Evolutionary conservation across 306 rosid genomes (phyloP), one percentile per base, ranked within the genome.

Genomic region (Casuarina cunninghamiana): DNA sequence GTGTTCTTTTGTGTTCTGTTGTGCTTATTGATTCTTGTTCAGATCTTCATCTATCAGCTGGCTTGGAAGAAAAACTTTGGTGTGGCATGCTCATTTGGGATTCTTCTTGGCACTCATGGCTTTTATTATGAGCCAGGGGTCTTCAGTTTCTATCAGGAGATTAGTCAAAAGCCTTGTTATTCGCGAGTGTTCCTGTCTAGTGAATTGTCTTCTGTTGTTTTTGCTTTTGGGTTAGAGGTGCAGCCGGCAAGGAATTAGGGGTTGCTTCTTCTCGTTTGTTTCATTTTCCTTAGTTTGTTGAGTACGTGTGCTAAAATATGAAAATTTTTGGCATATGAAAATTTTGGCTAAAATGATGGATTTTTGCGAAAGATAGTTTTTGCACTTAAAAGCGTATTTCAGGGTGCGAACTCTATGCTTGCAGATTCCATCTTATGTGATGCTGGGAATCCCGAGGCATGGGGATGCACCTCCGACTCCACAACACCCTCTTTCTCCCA

Each of bases 371-470:
- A 15, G 6, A 41, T 35, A 41, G 50, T 67, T 67, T 41, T 49
- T 42, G 71, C 44, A 17, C 48, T 67, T 67, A 2, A 54, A 53
- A 41, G 41, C 13, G 9, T 41, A 67, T 41, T 67, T 67, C 50
- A 41, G 5, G 71, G 9, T 41, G 35, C 17, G 35, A 26, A 2
- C 61, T 43, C 16, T 75, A 61, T 55, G 51, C 77, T 80, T 58
- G 70, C 80, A 92, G 95, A 91, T 90, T 74, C 91, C 91, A 71
- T 90, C 95, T 66, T 77, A 79, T 83, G 80, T 81, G 75, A 84
- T 92, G 97, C 91, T 92, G 78, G 93, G 97, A 78, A 92, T 92
- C 83, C 88, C 88, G 46, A 86, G 89, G 88, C 94, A 81, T 0
- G 90, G 84, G 81, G 93, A 93, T 79, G 90, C 90, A 53, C 87